phyloP scores from a whole-genome alignment of 306 rosid species.

The Cucurbita moschata region DNA sequence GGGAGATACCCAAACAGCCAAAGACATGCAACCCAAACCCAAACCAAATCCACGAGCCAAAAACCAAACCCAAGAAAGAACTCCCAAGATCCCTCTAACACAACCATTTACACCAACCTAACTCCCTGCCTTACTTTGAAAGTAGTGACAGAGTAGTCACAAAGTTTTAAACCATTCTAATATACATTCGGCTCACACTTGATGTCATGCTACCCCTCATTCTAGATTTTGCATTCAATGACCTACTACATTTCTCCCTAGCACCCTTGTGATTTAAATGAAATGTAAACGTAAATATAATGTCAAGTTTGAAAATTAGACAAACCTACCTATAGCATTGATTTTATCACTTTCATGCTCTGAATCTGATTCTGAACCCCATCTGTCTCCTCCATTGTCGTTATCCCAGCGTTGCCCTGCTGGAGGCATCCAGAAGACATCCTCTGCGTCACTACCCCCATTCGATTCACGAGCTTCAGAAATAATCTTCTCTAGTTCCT shows the following conservation, averaged over 20 bases:
- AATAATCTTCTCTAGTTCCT: slow-evolving; percentile 5
- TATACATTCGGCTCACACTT: background rate
- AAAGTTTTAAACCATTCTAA: background rate
- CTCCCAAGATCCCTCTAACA: background rate
- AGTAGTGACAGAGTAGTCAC: background rate
- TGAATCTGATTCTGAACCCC: slow-evolving; percentile 59
- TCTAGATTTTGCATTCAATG: background rate
- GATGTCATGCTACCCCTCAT: background rate
- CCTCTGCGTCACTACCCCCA: slow-evolving; percentile 38
- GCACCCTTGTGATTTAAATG: background rate
- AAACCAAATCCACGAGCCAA: background rate
- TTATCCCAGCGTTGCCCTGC: slow-evolving; percentile 79
- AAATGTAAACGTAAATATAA: background rate
- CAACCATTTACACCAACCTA: background rate
- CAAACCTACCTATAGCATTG: slow-evolving; percentile 34
- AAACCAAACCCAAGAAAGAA: background rate
- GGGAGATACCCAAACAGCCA: background rate
- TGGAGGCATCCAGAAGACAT: slow-evolving; percentile 83
- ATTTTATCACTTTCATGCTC: slow-evolving; percentile 36
- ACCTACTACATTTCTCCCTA: background rate
- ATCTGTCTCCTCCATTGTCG: slow-evolving; percentile 68
- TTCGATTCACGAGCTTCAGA: slow-evolving; percentile 23
- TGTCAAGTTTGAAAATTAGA: background rate
- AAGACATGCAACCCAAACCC: background rate
- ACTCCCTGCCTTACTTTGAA: background rate